Evolutionary conservation across 2,329 filamentous ascomycete genomes (phyloP).

Genomic region (Aspergillus bombycis): DNA sequence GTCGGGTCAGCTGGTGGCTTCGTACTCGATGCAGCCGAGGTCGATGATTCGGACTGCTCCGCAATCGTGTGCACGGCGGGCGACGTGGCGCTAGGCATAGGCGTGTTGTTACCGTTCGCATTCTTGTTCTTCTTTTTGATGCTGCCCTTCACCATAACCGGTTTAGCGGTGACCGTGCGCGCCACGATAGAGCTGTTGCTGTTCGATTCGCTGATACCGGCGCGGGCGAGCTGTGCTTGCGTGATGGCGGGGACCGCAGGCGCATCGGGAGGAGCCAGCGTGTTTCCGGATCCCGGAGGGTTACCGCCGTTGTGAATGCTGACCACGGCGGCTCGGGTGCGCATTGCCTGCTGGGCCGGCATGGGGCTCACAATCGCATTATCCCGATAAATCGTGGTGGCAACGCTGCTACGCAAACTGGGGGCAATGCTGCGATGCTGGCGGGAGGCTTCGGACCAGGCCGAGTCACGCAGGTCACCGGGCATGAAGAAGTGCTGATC

Average conservation of each 20-base stretch:
- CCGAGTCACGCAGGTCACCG: conserved; percentile 85
- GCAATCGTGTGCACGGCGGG: conserved; percentile 23
- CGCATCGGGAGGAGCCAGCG: conserved; percentile 42
- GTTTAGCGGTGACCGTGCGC: conserved; percentile 46
- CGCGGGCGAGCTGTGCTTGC: conserved; percentile 44
- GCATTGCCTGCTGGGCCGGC: conserved; percentile 82
- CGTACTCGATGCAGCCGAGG: conserved; percentile 20
- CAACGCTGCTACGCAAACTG: conserved; percentile 67
- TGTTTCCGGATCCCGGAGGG: conserved; percentile 43
- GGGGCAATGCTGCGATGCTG: conserved; percentile 54
- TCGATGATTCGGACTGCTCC: conserved; percentile 22
- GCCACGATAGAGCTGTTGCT: conserved; percentile 49
- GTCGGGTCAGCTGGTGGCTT: conserved; percentile 24
- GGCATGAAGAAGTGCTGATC: conserved; percentile 95
- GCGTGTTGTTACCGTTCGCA: conserved; percentile 17
- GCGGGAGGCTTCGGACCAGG: conserved; percentile 76
- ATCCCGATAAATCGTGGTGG: conserved; percentile 91
- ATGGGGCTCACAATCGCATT: conserved; percentile 79
- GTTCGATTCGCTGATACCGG: conserved; percentile 35
- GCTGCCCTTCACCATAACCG: conserved; percentile 48
- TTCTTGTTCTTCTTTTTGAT: conserved; percentile 36
- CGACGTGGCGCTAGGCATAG: background rate
- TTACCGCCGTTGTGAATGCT: conserved; percentile 77
- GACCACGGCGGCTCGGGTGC: conserved; percentile 88
- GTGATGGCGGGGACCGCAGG: conserved; percentile 77